phyloP scores from a whole-genome alignment of 1,284 basidiomycete genomes.

The Ustilago curta region DNA sequence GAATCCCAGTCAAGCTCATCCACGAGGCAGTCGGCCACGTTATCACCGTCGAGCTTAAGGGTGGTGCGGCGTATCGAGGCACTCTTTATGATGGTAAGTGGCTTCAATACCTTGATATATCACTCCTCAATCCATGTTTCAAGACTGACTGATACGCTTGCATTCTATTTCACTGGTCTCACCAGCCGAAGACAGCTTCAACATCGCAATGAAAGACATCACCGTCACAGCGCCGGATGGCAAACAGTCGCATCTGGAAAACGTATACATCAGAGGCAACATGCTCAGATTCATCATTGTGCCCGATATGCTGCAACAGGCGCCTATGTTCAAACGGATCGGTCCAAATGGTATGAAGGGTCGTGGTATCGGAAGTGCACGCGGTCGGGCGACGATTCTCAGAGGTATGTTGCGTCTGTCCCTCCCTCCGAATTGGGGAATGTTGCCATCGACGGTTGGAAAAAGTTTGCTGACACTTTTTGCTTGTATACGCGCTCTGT shows the following conservation, averaged over 20 bases:
- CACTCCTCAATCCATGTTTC: background rate
- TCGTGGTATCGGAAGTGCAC: conserved; percentile 96
- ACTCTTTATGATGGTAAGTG: conserved; percentile 83
- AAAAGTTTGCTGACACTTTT: background rate
- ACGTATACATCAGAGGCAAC: conserved; percentile 97
- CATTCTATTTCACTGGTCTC: background rate
- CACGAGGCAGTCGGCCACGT: conserved; percentile 84
- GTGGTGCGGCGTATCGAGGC: conserved; percentile 94
- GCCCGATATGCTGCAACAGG: conserved; percentile 98
- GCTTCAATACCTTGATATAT: background rate
- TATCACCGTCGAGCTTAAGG: conserved; percentile 97
- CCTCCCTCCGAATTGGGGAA: background rate
- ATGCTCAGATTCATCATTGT: conserved; percentile 95
- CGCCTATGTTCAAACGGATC: conserved; percentile 99
- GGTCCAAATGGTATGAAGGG: conserved; percentile 99
- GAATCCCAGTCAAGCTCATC: conserved; percentile 70
- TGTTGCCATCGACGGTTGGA: background rate
- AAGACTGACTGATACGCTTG: background rate
- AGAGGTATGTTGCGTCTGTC: conserved; percentile 72
- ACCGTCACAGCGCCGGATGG: conserved; percentile 98
- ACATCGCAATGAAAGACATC: conserved; percentile 95
- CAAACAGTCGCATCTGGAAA: conserved; percentile 97
- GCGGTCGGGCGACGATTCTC: conserved; percentile 96
- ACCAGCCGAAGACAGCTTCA: conserved; percentile 95
- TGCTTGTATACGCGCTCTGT: background rate